phyloP scores from a whole-genome alignment of 192 early-diverging fungal species.

The Diversispora eburnea region DNA sequence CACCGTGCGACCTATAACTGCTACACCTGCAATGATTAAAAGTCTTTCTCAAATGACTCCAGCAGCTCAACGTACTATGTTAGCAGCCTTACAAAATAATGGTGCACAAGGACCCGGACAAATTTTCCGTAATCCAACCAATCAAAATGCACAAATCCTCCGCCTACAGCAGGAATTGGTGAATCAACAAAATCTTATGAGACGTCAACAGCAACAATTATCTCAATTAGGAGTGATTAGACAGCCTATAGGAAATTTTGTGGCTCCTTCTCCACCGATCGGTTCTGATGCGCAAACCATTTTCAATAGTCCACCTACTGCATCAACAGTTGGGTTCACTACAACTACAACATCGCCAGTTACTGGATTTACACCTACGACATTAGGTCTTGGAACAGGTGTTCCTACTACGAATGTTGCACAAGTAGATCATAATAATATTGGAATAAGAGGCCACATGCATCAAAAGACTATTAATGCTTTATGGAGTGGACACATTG shows the following conservation, averaged over 20 bases:
- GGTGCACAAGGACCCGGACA: background rate
- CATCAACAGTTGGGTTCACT: background rate
- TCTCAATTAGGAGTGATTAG: background rate
- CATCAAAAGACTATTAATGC: background rate
- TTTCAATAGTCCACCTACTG: background rate
- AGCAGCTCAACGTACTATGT: background rate
- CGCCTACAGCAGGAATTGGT: background rate
- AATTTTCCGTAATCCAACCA: background rate
- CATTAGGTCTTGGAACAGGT: background rate
- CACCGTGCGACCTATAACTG: background rate
- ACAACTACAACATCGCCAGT: background rate
- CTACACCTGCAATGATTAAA: background rate
- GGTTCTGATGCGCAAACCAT: background rate
- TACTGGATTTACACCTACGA: background rate
- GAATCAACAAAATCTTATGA: background rate
- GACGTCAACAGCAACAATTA: background rate
- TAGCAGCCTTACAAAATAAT: too few species aligned
- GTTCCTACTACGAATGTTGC: background rate
- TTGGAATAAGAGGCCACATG: background rate
- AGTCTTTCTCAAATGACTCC: background rate
- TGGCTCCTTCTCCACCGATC: background rate
- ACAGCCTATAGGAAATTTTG: slow-evolving; percentile 1
- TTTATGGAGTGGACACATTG: slow-evolving; percentile 16
- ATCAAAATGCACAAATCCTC: background rate
- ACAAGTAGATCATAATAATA: background rate